Evolutionary conservation across 2,329 filamentous ascomycete genomes (phyloP).

Genomic region (Aulographum hederae): DNA sequence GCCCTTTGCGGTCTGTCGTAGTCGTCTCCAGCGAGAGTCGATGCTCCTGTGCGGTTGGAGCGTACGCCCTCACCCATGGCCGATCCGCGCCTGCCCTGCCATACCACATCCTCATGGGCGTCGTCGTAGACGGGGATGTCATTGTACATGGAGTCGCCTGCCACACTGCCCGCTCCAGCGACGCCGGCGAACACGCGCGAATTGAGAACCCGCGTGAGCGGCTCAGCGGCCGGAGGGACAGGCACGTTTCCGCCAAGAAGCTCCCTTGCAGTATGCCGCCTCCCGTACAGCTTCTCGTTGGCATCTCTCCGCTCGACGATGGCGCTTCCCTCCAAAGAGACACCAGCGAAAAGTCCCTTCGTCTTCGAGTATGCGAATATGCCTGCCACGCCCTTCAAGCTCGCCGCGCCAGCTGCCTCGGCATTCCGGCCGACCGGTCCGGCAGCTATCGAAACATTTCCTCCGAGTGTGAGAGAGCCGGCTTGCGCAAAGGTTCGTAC

Average conservation of each 20-base stretch:
- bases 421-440: slow-evolving; percentile 89
- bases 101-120: slow-evolving; percentile 62
- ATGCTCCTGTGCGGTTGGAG: slow-evolving; percentile 23
- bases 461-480: slow-evolving; percentile 79
- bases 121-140: slow-evolving; percentile 82
- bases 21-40: slow-evolving; percentile 19
- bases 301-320: slow-evolving; percentile 91
- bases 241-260: slow-evolving; percentile 63
- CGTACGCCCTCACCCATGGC: slow-evolving; percentile 50
- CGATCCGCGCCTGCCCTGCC: slow-evolving; percentile 56
- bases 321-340: slow-evolving; percentile 81
- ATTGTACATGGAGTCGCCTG: slow-evolving; percentile 67
- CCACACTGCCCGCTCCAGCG: slow-evolving; percentile 18
- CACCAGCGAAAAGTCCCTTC: slow-evolving; percentile 89
- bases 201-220: slow-evolving; percentile 70
- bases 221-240: slow-evolving; percentile 64
- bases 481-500: slow-evolving; percentile 89
- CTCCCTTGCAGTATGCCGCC: slow-evolving; percentile 61
- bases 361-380: slow-evolving; percentile 98
- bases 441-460: slow-evolving; percentile 89
- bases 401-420: slow-evolving; percentile 87
- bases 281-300: slow-evolving; percentile 89
- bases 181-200: slow-evolving; percentile 66
- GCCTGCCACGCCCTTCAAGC: slow-evolving; percentile 70
- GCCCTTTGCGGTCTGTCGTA: slow-evolving; percentile 41